Evolutionary conservation across 2,329 filamentous ascomycete genomes (phyloP).

Genomic region (Fusarium sp.): DNA sequence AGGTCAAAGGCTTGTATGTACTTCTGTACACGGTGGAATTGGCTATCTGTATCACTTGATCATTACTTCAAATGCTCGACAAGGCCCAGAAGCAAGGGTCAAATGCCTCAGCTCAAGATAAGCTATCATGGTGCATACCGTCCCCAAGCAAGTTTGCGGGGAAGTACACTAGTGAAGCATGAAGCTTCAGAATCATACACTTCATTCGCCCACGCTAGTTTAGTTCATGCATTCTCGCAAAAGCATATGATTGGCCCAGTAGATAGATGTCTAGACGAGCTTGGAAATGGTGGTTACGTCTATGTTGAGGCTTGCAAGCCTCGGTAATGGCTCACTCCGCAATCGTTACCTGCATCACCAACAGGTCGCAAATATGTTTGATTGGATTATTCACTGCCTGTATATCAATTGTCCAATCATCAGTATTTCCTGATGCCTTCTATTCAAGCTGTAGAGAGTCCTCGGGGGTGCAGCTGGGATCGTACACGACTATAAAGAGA

Average conservation of each 20-base stretch:
- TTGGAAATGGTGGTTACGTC: background rate
- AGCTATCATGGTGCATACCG: background rate
- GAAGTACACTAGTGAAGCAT: background rate
- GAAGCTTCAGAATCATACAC: background rate
- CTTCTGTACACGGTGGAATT: accelerated
- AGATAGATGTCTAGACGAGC: background rate
- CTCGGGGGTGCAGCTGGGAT: background rate
- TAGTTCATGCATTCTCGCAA: background rate
- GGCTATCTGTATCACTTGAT: background rate
- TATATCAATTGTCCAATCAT: background rate
- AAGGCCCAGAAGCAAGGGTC: background rate
- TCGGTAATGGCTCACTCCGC: background rate
- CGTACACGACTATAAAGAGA: background rate
- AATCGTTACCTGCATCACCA: background rate
- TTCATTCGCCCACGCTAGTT: background rate
- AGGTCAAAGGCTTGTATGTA: background rate
- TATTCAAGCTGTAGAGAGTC: background rate
- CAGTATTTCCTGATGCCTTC: background rate
- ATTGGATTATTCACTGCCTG: background rate
- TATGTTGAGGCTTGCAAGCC: background rate
- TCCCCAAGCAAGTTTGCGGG: background rate
- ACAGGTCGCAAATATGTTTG: background rate
- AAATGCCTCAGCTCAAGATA: background rate
- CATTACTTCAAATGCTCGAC: accelerated
- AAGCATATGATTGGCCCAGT: background rate